Conservation (phyloP, 805 yeast species). For the Kazachstania psychrophila region DNA sequence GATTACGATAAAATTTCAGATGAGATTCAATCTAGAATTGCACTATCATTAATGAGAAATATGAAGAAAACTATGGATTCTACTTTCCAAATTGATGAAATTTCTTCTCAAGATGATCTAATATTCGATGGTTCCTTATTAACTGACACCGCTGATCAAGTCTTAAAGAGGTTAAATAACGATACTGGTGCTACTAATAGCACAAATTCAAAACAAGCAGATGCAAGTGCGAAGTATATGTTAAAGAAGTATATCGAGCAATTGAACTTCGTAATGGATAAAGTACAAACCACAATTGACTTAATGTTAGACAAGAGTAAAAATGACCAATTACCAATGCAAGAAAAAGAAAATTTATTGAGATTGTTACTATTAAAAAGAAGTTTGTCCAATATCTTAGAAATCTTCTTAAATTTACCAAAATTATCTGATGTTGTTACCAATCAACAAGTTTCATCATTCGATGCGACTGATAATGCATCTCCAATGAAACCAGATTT, state of each 20-base stretch:
- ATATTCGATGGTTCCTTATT: slow-evolving; percentile 68
- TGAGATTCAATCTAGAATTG: slow-evolving; percentile 58
- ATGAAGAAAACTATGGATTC: slow-evolving; percentile 51
- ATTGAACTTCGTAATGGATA: slow-evolving; percentile 28
- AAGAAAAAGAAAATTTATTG: slow-evolving; percentile 69
- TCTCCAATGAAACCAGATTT: slow-evolving; percentile 9
- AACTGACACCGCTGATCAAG: slow-evolving; percentile 63
- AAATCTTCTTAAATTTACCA: slow-evolving; percentile 28
- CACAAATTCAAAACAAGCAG: not conserved
- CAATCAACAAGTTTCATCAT: not conserved
- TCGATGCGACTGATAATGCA: slow-evolving; percentile 1
- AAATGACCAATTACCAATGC: slow-evolving; percentile 43
- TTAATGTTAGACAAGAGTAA: slow-evolving; percentile 51
- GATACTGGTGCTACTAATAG: slow-evolving; percentile 25
- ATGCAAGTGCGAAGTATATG: slow-evolving; percentile 29
- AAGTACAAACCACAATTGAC: slow-evolving; percentile 42
- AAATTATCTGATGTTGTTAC: slow-evolving; percentile 11
- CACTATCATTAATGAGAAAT: slow-evolving; percentile 73
- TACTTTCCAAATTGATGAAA: slow-evolving; percentile 27
- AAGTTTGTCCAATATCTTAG: slow-evolving; percentile 48
- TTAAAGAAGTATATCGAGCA: slow-evolving; percentile 36
- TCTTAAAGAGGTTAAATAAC: slow-evolving; percentile 34
- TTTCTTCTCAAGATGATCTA: slow-evolving; percentile 44
- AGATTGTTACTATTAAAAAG: slow-evolving; percentile 62
- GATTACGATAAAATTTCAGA: slow-evolving; percentile 55